These are phyloP conservation scores for Yamadazyma jaroonii DNA, from an alignment of 1,139 yeast genomes.

Conservation along the genomic window DNA sequence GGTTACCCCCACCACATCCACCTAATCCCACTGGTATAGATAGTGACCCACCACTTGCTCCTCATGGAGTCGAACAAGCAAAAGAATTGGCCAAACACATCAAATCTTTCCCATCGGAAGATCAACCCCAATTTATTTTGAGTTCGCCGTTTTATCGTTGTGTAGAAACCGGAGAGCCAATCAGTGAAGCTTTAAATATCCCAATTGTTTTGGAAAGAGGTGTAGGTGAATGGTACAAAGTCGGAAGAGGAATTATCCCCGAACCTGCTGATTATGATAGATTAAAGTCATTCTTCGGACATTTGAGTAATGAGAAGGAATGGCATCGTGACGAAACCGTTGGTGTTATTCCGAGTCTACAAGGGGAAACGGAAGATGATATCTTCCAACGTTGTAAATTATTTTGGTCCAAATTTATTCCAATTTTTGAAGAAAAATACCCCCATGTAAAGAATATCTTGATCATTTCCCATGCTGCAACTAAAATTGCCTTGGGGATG, in stretches of 20 bases:
- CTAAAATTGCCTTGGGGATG: slow-evolving; percentile 76
- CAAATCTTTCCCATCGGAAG: slow-evolving; percentile 30
- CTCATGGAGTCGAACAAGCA: slow-evolving; percentile 80
- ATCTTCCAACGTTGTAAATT: slow-evolving; percentile 52
- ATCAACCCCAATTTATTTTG: slow-evolving; percentile 61
- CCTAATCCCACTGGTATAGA: slow-evolving; percentile 79
- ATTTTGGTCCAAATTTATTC: slow-evolving; percentile 52
- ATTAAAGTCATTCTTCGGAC: slow-evolving; percentile 48
- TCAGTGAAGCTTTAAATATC: slow-evolving; percentile 53
- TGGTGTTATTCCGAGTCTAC: slow-evolving; percentile 49
- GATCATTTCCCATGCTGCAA: slow-evolving; percentile 80
- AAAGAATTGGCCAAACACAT: slow-evolving; percentile 61
- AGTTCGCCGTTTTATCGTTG: slow-evolving; percentile 90
- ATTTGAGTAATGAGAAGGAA: slow-evolving; percentile 33
- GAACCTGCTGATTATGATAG: slow-evolving; percentile 54
- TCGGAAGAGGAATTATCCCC: slow-evolving; percentile 51
- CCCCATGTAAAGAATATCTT: slow-evolving; percentile 58
- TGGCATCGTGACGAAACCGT: slow-evolving; percentile 46
- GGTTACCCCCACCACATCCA: slow-evolving; percentile 77
- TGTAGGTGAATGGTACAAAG: slow-evolving; percentile 68
- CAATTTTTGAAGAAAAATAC: slow-evolving; percentile 46
- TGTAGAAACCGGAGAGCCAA: slow-evolving; percentile 73
- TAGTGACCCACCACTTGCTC: slow-evolving; percentile 77
- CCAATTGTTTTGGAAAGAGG: slow-evolving; percentile 70
- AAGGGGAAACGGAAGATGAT: slow-evolving; percentile 66